Base-by-base conservation (phyloP, 371 early-diverging fungal species). In the Zychaea mexicana region DNA sequence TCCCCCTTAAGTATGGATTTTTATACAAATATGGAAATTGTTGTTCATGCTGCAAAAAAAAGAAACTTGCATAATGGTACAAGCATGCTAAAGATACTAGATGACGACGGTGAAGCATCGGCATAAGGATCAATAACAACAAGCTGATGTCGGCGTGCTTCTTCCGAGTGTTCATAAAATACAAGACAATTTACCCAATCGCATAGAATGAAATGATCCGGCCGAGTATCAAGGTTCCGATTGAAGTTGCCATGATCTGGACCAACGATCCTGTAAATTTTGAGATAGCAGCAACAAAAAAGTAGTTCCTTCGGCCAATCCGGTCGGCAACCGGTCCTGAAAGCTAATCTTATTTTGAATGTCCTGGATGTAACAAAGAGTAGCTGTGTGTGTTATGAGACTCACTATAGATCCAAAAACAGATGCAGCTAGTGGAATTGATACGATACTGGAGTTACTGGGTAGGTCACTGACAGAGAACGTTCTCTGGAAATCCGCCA, bases 211-310 rank as follows among this genome's bases (percentile, higher is more conserved):
- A 81, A 1, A 90, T 75, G 53, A 92, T 81, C 15, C 98, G 85
- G 19, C 94, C 95, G 13, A 77, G 71, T 24, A 89, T 72, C 33
- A 94, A 80, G 64, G 87, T 71, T n/a, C 71, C 79, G 36, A 78
- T 69, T 61, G 67, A 70, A 30, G 64, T 61, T 26, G 89, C 73
- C 4, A 78, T 82, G 32, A 86, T 72, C 69, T 94, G 90, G 30
- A 93, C 61, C 27, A 87, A 76, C 5, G 85, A 88, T 36, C 95
- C 95, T 36, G 89, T 52, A 24, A 80, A 70, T 70, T 94, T 92
- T 22, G 91, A 77, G 6, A 74, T 30, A 5, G 88, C 77, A 10
- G 90, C 91, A 1, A 89, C 52, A 54, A 61, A 71, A 30, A 80
- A 64, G n/a, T 77, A 67, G 3, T 57, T 57, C 21, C 69, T 77